phyloP scores from a whole-genome alignment of 768 basidiomycete species.

The Austroboletus eburneus region DNA sequence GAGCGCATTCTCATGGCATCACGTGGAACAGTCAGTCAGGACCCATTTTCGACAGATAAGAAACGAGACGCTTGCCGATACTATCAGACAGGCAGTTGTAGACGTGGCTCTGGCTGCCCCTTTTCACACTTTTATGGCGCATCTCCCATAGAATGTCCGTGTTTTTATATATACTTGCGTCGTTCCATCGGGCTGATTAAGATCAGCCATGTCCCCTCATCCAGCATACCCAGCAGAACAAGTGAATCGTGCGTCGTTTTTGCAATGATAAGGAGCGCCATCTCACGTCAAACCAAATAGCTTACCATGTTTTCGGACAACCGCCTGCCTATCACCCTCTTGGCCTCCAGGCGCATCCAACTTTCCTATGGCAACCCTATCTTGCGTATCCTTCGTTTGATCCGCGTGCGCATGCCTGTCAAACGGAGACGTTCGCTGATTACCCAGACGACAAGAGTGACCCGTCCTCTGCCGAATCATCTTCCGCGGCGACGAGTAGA shows the following conservation, averaged over 20 bases:
- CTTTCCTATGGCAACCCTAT: slow-evolving; percentile 31
- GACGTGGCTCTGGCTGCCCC: slow-evolving; percentile 24
- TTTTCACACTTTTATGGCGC: slow-evolving; percentile 18
- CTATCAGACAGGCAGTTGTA: slow-evolving; percentile 23
- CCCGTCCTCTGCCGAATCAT: slow-evolving; percentile 24
- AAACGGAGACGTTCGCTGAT: slow-evolving; percentile 10
- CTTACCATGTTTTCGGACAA: slow-evolving; percentile 15
- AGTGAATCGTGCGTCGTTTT: slow-evolving; percentile 16
- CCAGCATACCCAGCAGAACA: slow-evolving; percentile 13
- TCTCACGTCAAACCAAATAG: slow-evolving; percentile 11
- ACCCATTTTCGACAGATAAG: slow-evolving; percentile 3
- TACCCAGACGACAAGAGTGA: slow-evolving; percentile 25
- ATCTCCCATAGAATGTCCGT: slow-evolving; percentile 18
- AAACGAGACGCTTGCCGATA: slow-evolving; percentile 22
- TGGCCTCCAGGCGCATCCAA: slow-evolving; percentile 12
- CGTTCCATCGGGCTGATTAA: slow-evolving; percentile 14
- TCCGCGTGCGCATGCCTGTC: slow-evolving; percentile 9
- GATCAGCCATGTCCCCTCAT: slow-evolving; percentile 10
- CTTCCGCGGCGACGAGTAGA: slow-evolving; percentile 9
- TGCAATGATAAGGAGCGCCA: neutral
- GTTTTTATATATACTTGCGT: neutral
- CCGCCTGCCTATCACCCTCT: slow-evolving; percentile 17
- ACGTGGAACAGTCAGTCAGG: slow-evolving; percentile 11
- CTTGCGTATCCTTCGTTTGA: slow-evolving; percentile 18
- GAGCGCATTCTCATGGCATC: slow-evolving; percentile 4